Evolutionary conservation across 495 filamentous ascomycete species (phyloP), one percentile per base, ranked within the genome.

Genomic region (Penicillium fimorum): DNA sequence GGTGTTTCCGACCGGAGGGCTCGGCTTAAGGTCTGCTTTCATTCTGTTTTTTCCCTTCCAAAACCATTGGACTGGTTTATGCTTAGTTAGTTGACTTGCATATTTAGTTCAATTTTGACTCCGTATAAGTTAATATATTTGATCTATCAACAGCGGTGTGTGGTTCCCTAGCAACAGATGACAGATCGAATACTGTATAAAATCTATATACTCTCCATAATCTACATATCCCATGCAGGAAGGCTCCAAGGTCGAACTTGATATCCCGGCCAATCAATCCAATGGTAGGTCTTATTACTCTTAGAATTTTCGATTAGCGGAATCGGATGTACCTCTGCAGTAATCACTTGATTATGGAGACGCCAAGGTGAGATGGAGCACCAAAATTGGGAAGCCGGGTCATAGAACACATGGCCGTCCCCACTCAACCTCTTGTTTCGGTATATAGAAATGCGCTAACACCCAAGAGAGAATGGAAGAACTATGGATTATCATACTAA

Each of bases 341-440:
- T 25, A 35, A 44, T 25, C 25, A 49, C 18, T 64, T 46, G 54
- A 60, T 37, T 24, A 22, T n/a, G 47, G 33, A 51, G 25, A 47
- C 44, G 44, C 44, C 27, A 47, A 47, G 25, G 20, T 30, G 22
- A 2, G 15, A 44, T 13, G 47, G 30, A 42, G 27, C 27, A 41
- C 33, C 25, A 42, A 49, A 43, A 56, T 49, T 47, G 59, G 59
- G 44, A 30, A 44, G 51, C 58, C 38, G 53, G 62, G 59, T 49
- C 25, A 57, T 63, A 61, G 65, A 53, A 62, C 65, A 68, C 65
- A 68, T 68, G 65, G 65, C 44, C 27, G 24, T 32, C 54, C 40
- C 59, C 61, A 64, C 53, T 17, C 22, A 42, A 6, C 53, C 48
- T 56, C 33, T 46, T 47, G 20, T 52, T 52, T 35, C 45, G 62